A percentile compares a stretch with the other conserved stretches of the same genome.
These are phyloP conservation scores for Hortiboletus campestris DNA, from an alignment of 768 basidiomycete genomes.

Conservation along the genomic window DNA sequence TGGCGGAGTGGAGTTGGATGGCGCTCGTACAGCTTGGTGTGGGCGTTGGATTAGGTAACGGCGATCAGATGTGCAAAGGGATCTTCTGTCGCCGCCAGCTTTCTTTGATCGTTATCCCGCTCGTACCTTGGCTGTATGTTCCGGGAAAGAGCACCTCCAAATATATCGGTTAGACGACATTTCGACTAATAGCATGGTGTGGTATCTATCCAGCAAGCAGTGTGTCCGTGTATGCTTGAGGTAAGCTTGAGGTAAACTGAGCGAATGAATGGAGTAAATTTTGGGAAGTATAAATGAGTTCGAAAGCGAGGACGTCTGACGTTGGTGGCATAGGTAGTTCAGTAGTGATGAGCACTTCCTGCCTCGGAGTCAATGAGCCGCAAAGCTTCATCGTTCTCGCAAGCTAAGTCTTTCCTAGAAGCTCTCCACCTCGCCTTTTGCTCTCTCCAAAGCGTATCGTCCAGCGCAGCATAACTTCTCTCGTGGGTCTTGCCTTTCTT, in stretches of 20 bases:
- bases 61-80: slow-evolving; percentile 19
- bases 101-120: slow-evolving; percentile 1
- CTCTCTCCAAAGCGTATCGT: slow-evolving; percentile 38
- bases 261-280: neutral
- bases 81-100: neutral
- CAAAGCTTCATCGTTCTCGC: slow-evolving; percentile 1
- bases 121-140: neutral
- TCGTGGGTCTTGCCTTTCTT: slow-evolving; percentile 21
- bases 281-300: neutral
- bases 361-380: slow-evolving; percentile 10
- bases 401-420: slow-evolving; percentile 14
- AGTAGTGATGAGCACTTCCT: slow-evolving; percentile 3
- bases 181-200: neutral
- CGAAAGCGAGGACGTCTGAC: neutral
- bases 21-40: slow-evolving; percentile 24
- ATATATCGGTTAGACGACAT: neutral
- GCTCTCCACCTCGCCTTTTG: slow-evolving; percentile 35
- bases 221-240: neutral
- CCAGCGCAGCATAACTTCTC: slow-evolving; percentile 29
- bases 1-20: slow-evolving; percentile 2
- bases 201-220: neutral
- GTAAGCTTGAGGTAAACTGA: neutral
- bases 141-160: neutral
- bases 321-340: neutral
- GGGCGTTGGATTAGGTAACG: slow-evolving; percentile 18